Evolutionary conservation across 768 basidiomycete genomes (phyloP).

Genomic region (Tricholoma terreum): DNA sequence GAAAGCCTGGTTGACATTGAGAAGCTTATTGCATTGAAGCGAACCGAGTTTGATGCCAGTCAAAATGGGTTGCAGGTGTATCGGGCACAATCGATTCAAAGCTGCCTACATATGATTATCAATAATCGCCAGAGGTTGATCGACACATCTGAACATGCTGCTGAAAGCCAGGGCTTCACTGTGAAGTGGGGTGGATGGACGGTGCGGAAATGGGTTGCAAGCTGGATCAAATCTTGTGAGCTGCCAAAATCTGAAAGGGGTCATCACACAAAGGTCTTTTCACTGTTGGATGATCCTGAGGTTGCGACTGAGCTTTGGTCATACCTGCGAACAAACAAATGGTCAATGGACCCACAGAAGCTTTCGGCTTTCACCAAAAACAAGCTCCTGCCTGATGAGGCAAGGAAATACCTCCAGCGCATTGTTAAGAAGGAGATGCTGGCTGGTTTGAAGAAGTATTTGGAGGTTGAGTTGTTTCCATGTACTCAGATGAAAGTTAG

Average conservation of each 20-base stretch:
- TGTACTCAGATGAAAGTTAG: conserved; percentile 13
- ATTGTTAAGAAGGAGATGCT: too few species aligned
- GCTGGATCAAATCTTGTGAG: conserved; percentile 4
- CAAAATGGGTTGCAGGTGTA: too few species aligned
- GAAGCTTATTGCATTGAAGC: conserved; percentile 15
- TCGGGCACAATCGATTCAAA: conserved; percentile 20
- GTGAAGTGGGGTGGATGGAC: background rate
- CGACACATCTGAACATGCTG: background rate
- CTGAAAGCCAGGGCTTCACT: background rate
- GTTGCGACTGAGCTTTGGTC: too few species aligned
- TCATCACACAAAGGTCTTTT: background rate
- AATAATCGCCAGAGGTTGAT: background rate
- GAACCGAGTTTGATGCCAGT: conserved; percentile 10
- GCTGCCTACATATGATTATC: conserved; percentile 17
- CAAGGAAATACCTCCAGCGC: conserved; percentile 19
- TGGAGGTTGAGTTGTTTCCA: too few species aligned
- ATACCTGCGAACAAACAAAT: too few species aligned
- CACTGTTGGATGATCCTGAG: too few species aligned
- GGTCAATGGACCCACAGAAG: conserved; percentile 19
- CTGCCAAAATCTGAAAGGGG: too few species aligned
- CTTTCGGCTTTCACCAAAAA: too few species aligned
- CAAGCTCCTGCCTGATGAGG: conserved; percentile 17
- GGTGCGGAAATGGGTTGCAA: conserved; percentile 10
- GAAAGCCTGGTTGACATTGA: conserved; percentile 9
- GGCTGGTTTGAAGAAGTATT: too few species aligned